A percentile compares a stretch with the other conserved stretches of the same genome.
phyloP scores from a whole-genome alignment of 768 basidiomycete genomes.

The Collybia sordida region DNA sequence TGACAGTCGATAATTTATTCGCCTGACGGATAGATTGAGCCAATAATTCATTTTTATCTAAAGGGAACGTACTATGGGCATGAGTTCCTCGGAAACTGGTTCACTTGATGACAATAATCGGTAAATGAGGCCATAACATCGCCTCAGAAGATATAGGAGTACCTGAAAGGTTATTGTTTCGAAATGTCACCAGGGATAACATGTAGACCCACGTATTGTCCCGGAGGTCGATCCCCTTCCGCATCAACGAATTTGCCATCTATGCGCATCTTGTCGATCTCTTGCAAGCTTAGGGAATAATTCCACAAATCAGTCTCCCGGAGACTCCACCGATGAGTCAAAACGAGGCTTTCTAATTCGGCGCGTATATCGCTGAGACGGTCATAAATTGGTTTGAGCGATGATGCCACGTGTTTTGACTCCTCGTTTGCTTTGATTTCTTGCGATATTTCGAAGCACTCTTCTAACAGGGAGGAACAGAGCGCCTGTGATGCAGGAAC shows the following conservation, averaged over 20 bases:
- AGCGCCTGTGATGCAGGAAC: slow-evolving; percentile 92
- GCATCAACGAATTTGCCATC: slow-evolving; percentile 97
- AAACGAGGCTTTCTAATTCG: slow-evolving; percentile 86
- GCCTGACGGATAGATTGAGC: slow-evolving; percentile 49
- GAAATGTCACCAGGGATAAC: not conserved
- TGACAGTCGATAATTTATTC: slow-evolving; percentile 94
- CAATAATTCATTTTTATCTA: not conserved
- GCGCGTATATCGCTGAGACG: slow-evolving; percentile 81
- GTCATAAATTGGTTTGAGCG: slow-evolving; percentile 91
- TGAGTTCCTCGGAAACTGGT: slow-evolving; percentile 96
- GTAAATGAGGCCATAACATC: slow-evolving; percentile 97
- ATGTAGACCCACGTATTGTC: slow-evolving; percentile 80
- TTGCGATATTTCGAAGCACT: slow-evolving; percentile 93
- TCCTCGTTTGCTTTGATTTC: slow-evolving; percentile 95
- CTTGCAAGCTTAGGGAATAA: slow-evolving; percentile 89
- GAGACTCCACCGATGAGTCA: slow-evolving; percentile 97
- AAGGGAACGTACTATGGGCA: slow-evolving; percentile 72
- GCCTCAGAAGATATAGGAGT: slow-evolving; percentile 84
- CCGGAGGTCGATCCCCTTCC: slow-evolving; percentile 87
- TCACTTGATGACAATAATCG: slow-evolving; percentile 91
- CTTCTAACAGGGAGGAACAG: slow-evolving; percentile 89
- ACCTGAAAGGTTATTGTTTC: slow-evolving; percentile 49
- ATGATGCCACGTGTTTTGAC: slow-evolving; percentile 80
- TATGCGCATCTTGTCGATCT: slow-evolving; percentile 96
- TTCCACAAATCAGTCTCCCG: slow-evolving; percentile 94